Base-by-base conservation (phyloP, 352 stramenopile genomes). In the Halophytophthora polymorphica region DNA sequence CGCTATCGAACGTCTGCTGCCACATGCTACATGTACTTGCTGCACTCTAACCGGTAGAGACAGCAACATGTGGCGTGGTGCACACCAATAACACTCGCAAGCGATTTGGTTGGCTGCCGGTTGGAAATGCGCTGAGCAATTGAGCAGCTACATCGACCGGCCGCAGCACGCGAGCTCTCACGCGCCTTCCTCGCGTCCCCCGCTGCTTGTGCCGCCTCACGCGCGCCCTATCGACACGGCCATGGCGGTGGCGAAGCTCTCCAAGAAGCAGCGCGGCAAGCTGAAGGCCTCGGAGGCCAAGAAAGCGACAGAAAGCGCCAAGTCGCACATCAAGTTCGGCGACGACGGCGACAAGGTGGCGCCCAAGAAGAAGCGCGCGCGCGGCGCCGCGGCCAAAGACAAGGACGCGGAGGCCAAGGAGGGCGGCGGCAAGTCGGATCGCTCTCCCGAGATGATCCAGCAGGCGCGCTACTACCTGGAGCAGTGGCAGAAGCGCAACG, bases 221-320 rank as follows among this genome's bases (percentile, higher is more conserved):
- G 31, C 18, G 22, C 3, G 19, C n/a, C 2, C 38, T 14, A 14
- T 8, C 5, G 18, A 44, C 22, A 11, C 8, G 36, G 47, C 21
- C 42, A 90, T 88, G 77, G 62, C 39, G 19, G 60, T 65, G 22
- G 51, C 62, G 7, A 90, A 87, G 56, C 77, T 64, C 39, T 90
- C 79, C 18, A 88, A 90, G 74, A 90, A 90, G 66, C 77, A 88
- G 61, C 77, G 79, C 39, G 75, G 75, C 52, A 88, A 88, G 71
- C 59, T 74, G 40, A 90, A 88, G 52, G 44, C 51, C 18, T 12
- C 28, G 22, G 51, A 57, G 44, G 47, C 53, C 25, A 69, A 71
- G 34, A 65, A 65, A 18, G 59, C 58, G 18, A 28, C 53, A 12
- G 18, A 46, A 25, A 18, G 13, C 14, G 45, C 10, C 25, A 82